Evolutionary conservation across 352 stramenopile species (phyloP).

Genomic region (Lagenidium giganteum): DNA sequence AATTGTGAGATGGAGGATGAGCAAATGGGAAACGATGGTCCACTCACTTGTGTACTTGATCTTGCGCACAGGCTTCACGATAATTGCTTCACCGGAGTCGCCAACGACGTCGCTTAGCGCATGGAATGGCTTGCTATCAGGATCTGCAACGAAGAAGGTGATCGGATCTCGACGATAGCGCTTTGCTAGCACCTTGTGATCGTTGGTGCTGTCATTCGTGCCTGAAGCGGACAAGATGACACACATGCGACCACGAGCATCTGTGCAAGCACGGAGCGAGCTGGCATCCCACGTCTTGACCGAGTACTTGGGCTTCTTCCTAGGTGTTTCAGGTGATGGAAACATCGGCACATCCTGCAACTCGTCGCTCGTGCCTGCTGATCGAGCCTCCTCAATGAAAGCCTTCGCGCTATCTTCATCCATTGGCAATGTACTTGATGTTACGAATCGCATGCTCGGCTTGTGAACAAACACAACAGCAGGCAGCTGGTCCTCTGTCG

Average conservation of each 20-base stretch:
- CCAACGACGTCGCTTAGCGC: conserved; percentile 34
- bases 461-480: conserved; percentile 65
- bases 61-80: conserved; percentile 54
- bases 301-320: conserved; percentile 57
- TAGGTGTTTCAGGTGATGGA: conserved; percentile 54
- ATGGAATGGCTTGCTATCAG: conserved; percentile 28
- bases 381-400: conserved; percentile 51
- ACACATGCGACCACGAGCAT: conserved; percentile 64
- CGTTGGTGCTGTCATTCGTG: conserved; percentile 14
- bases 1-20: too few species aligned
- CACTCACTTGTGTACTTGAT: conserved; percentile 59
- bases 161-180: conserved; percentile 79
- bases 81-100: conserved; percentile 28
- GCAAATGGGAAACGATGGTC: too few species aligned
- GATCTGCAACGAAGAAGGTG: conserved; percentile 36
- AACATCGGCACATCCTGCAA: conserved; percentile 38
- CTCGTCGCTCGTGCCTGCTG: conserved; percentile 27
- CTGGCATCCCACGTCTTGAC: conserved; percentile 32
- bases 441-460: conserved; percentile 34
- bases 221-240: too few species aligned
- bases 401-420: conserved; percentile 45
- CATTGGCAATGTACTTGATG: conserved; percentile 20
- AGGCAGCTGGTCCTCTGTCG: conserved; percentile 37
- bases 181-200: conserved; percentile 61
- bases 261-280: conserved; percentile 32